Conservation (phyloP, 306 rosid genomes). For the Geum urbanum region DNA sequence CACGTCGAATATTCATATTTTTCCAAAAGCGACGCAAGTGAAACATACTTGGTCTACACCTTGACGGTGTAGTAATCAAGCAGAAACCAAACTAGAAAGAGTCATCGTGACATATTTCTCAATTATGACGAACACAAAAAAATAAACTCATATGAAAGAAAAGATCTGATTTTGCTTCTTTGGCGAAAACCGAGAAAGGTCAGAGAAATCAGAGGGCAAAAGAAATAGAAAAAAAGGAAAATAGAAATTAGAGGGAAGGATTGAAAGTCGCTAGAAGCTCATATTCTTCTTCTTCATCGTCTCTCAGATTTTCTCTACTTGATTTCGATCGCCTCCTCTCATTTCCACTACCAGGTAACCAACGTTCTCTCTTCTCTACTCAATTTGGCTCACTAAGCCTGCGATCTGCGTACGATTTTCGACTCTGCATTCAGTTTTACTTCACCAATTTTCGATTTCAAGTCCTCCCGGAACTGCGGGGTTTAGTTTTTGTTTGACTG, state of each 20-base stretch:
- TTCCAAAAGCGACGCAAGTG: too few species aligned
- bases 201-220: too few species aligned
- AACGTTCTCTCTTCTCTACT: not conserved
- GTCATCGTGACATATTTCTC: not conserved
- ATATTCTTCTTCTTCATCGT: conserved; percentile 6
- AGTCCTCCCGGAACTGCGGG: not conserved
- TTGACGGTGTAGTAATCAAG: too few species aligned
- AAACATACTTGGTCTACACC: too few species aligned
- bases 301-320: not conserved
- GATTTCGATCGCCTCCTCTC: conserved; percentile 8
- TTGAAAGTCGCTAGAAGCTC: conserved; percentile 20
- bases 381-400: not conserved
- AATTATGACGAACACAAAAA: not conserved
- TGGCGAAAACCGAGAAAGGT: not conserved
- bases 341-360: conserved; percentile 14
- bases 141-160: not conserved
- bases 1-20: too few species aligned
- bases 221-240: not conserved
- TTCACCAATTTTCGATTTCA: too few species aligned
- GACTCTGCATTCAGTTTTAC: not conserved
- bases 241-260: not conserved
- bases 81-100: not conserved
- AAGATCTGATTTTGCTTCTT: not conserved
- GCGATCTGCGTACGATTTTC: not conserved
- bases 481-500: not conserved